Evolutionary conservation across 768 basidiomycete genomes (phyloP), one percentile per base, ranked within the genome.

Genomic region (Chalciporus piperatus): DNA sequence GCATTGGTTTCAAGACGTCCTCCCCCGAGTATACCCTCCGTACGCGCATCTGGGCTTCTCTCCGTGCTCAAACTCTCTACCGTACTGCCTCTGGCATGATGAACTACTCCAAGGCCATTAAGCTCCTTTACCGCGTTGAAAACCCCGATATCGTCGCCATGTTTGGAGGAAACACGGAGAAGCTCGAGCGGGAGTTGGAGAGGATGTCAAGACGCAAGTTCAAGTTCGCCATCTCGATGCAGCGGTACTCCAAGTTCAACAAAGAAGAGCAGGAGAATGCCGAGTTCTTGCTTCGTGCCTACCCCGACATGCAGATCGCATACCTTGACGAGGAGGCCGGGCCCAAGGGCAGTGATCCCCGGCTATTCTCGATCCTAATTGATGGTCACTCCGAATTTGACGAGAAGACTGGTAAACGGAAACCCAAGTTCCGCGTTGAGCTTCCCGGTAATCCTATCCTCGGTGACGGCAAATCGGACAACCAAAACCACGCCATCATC

Each of bases 41-140:
- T 57, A 98, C 96, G 0, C 92, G 97, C 70, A 99, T 99, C 59
- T 98, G 97, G 97, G 96, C 97, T 2, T 98, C 95, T 3, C 80
- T 99, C 23, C 92, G 97, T 48, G 95, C 95, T 6, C 97, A 99
- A 73, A 99, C 97, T 0, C 82, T 99, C 28, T 99, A 99, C 71
- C 87, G 97, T 56, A 99, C 97, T 11, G 93, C 98, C 17, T 98
- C 97, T 5, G 97, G 97, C 55, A 98, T 99, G 92, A 98, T 99
- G 97, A 98, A 99, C 75, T 99, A 99, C 74, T 89, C 93, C 63
- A 99, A 99, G 74, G 97, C 97, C 22, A 96, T 99, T 85, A 99
- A 99, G 71, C 81, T 99, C 33, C 81, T 98, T 17, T 98, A 98
- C 70, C 91, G 97, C 32, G 96, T 99, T 55, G 97, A 98, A 73